Conservation (phyloP, 176 grass and related monocot genomes). For the Pontederia paniculata region DNA sequence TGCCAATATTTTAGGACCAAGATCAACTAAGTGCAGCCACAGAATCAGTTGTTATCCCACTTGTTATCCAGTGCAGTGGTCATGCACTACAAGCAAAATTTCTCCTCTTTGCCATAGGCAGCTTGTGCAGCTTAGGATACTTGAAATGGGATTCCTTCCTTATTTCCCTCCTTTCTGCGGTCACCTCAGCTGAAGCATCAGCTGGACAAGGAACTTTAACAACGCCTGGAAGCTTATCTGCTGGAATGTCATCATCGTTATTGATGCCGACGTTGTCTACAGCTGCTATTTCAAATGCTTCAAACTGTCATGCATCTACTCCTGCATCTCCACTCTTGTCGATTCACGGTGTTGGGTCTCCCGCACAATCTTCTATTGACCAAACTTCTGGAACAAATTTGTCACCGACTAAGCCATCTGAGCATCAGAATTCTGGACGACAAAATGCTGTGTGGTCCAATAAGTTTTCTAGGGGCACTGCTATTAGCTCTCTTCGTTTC, state of each 20-base stretch:
- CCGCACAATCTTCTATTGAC: slow-evolving; percentile 75
- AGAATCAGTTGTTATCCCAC: slow-evolving; percentile 78
- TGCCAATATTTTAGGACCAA: slow-evolving; percentile 45
- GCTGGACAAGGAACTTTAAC: slow-evolving; percentile 29
- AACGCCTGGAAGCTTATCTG: slow-evolving; percentile 1
- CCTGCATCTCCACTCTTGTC: slow-evolving; percentile 63
- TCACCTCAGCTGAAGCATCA: slow-evolving; percentile 47
- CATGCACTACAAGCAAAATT: slow-evolving; percentile 86
- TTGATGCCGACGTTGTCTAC: slow-evolving; percentile 39
- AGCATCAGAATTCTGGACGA: slow-evolving; percentile 44
- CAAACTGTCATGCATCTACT: slow-evolving; percentile 57
- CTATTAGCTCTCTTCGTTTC: slow-evolving; percentile 57
- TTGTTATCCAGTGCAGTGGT: slow-evolving; percentile 65
- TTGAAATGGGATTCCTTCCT: slow-evolving; percentile 84
- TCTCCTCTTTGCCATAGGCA: slow-evolving; percentile 74
- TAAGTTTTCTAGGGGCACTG: slow-evolving; percentile 32
- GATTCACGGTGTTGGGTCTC: slow-evolving; percentile 72
- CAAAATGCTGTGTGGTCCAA: slow-evolving; percentile 28
- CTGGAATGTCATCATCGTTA: slow-evolving; percentile 10
- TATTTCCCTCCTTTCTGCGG: slow-evolving; percentile 58
- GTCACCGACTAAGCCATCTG: slow-evolving; percentile 58
- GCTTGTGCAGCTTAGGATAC: slow-evolving; percentile 59
- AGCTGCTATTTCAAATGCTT: slow-evolving; percentile 29
- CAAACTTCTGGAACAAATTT: slow-evolving; percentile 21
- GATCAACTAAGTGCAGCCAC: slow-evolving; percentile 76